Evolutionary conservation across 2,329 filamentous ascomycete genomes (phyloP).

Genomic region (Trichophyton verrucosum): DNA sequence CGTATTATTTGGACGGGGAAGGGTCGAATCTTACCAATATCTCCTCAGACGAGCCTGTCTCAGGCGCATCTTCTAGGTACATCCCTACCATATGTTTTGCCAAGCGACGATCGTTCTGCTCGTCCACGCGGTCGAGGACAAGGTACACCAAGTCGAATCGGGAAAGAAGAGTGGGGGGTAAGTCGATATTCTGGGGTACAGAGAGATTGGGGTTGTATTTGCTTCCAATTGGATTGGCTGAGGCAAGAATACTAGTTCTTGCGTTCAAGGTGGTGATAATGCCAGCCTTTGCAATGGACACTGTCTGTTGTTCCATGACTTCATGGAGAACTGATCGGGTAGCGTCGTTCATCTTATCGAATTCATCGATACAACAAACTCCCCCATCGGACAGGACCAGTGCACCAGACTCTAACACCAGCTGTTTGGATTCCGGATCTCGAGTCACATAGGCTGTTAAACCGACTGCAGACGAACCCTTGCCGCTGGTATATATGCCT

Average conservation of each 20-base stretch:
- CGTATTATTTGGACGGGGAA: neutral
- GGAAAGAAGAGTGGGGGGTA: slow-evolving; percentile 85
- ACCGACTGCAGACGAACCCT: slow-evolving; percentile 64
- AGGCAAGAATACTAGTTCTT: slow-evolving; percentile 86
- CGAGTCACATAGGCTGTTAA: slow-evolving; percentile 65
- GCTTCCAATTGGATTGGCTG: slow-evolving; percentile 93
- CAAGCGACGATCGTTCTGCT: slow-evolving; percentile 73
- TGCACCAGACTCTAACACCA: slow-evolving; percentile 63
- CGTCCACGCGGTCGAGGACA: slow-evolving; percentile 86
- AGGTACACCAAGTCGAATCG: slow-evolving; percentile 96
- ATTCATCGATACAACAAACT: slow-evolving; percentile 68
- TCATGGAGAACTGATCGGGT: slow-evolving; percentile 64
- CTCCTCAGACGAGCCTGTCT: slow-evolving; percentile 64
- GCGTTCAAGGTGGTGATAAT: slow-evolving; percentile 87
- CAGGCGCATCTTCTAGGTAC: slow-evolving; percentile 89
- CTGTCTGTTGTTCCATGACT: slow-evolving; percentile 71
- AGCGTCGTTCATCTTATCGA: slow-evolving; percentile 67
- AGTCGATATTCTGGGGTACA: slow-evolving; percentile 94
- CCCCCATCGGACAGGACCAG: slow-evolving; percentile 62
- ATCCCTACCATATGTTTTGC: slow-evolving; percentile 89
- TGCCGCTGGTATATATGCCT: slow-evolving; percentile 64
- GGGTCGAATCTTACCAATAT: slow-evolving; percentile 53
- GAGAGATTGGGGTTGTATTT: slow-evolving; percentile 94
- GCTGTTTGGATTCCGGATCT: slow-evolving; percentile 59
- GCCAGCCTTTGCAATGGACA: slow-evolving; percentile 65